phyloP scores from a whole-genome alignment of 2,329 filamentous ascomycete species.

The Coleophoma crateriformis region DNA sequence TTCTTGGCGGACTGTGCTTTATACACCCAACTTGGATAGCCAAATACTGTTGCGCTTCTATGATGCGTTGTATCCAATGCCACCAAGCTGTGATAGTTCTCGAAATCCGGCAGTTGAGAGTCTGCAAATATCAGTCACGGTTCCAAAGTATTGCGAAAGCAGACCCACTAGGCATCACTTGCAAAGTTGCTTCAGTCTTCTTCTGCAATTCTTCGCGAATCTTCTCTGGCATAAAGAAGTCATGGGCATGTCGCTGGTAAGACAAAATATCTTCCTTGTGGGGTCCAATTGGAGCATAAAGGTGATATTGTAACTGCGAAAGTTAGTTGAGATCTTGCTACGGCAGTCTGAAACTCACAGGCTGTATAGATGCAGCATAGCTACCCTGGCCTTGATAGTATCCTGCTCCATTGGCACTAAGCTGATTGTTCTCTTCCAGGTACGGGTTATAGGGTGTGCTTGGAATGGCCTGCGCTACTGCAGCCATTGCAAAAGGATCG shows the following conservation, averaged over 20 bases:
- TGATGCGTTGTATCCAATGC: constrained; percentile 78
- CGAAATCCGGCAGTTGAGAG: constrained; percentile 70
- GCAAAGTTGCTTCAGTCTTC: constrained; percentile 78
- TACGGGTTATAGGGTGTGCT: constrained; percentile 67
- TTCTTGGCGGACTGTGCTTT: constrained; percentile 88
- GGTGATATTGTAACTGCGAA: constrained; percentile 75
- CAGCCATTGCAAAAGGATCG: constrained; percentile 60
- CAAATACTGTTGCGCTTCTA: constrained; percentile 74
- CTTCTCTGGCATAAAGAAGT: constrained; percentile 87
- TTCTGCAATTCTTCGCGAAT: constrained; percentile 84
- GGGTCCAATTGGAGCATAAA: constrained; percentile 85
- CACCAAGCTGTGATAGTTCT: constrained; percentile 89
- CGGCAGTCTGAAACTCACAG: constrained; percentile 37
- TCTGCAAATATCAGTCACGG: constrained; percentile 31
- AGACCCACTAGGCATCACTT: constrained; percentile 70
- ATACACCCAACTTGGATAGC: constrained; percentile 90
- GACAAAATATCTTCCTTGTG: constrained; percentile 73
- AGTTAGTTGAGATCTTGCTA: constrained; percentile 10
- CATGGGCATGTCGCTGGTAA: constrained; percentile 82
- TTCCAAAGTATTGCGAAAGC: background rate
- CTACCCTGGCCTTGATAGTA: constrained; percentile 60
- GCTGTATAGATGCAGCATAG: constrained; percentile 49
- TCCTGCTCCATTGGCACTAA: constrained; percentile 48
- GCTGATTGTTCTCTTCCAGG: constrained; percentile 59
- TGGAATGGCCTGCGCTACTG: constrained; percentile 44